Percentiles rank a stretch among this genome's conserved stretches.
phyloP scores from a whole-genome alignment of 2,329 filamentous ascomycete genomes.

The Venturia effusa region DNA sequence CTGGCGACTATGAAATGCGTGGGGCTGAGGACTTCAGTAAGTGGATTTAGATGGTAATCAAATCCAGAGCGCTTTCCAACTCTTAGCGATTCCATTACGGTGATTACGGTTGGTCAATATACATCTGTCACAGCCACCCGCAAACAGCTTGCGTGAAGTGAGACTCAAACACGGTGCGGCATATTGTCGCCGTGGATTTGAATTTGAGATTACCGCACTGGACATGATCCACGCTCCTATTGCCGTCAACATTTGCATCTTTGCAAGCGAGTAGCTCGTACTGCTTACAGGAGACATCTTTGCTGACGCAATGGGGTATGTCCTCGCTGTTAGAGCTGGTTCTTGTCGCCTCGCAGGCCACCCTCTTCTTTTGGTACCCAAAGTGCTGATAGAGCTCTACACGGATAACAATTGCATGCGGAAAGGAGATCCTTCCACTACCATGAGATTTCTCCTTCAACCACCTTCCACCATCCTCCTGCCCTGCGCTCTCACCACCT shows the following conservation, averaged over 20 bases:
- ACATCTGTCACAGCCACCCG: no score
- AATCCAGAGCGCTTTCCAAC: neutral
- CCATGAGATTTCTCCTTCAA: neutral
- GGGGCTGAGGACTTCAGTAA: neutral
- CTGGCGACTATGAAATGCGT: neutral
- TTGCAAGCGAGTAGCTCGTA: neutral
- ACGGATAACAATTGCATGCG: neutral
- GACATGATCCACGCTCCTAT: neutral
- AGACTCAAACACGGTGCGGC: neutral
- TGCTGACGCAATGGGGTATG: neutral
- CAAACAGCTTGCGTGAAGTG: no score
- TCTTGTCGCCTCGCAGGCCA: neutral
- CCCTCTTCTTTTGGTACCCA: neutral
- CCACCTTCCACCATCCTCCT: constrained; percentile 45
- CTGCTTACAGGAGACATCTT: no score
- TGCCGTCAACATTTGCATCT: neutral
- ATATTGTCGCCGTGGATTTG: neutral
- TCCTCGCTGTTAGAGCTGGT: neutral
- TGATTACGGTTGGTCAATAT: no score
- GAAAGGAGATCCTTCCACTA: neutral
- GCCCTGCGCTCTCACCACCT: constrained; percentile 63
- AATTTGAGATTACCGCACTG: neutral
- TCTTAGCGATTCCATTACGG: no score
- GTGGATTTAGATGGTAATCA: neutral
- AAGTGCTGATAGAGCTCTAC: neutral